Base-by-base conservation (phyloP, 148 eudicot genomes). In the Amaranthus hypochondriacus region DNA sequence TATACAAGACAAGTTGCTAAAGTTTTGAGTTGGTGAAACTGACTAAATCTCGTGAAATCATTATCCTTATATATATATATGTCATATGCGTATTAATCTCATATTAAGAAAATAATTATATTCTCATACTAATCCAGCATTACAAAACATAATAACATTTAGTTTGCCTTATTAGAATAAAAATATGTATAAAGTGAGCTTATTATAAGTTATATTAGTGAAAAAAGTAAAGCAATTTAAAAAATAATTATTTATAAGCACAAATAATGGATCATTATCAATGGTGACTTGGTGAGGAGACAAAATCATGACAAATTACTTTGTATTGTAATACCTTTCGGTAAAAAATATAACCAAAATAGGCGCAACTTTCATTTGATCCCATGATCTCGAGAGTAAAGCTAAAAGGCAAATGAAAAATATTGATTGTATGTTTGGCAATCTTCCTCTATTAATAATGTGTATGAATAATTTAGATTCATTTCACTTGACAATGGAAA, bases 281-380 rank as follows among this genome's bases (percentile, higher is more conserved):
- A 5, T 66, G 18, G 46, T n/a, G n/a, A n/a, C n/a, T n/a, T n/a
- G n/a, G n/a, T 66, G 44, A 64, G 78, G 66, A 49, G 73, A 61
- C 78, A 51, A 76, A 69, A 69, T 76, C 9, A 76, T 76, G 68
- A 52, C 78, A 5, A 60, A 28, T 61, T 61, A 69, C 68, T 51
- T n/a, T 59, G 42, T 7, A 5, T 61, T 76, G 48, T 76, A 60
- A 9, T 15, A 42, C 54, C 78, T 76, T 76, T 76, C 61, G 54
- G 59, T 76, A 72, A 69, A 76, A 59, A 61, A 60, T 15, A 69
- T 51, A 68, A 14, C 60, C 6, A 68, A 52, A 68, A 50, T 39
- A 11, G 43, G 2, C n/a, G 53, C 15, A 53, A 43, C 63, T 47
- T 65, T 56, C 13, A 42, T 53, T 53, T 39, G 42, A n/a, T 28